These are phyloP conservation scores for Penicillium cinerascens DNA, from an alignment of 495 filamentous ascomycete genomes.

Conservation along the genomic window DNA sequence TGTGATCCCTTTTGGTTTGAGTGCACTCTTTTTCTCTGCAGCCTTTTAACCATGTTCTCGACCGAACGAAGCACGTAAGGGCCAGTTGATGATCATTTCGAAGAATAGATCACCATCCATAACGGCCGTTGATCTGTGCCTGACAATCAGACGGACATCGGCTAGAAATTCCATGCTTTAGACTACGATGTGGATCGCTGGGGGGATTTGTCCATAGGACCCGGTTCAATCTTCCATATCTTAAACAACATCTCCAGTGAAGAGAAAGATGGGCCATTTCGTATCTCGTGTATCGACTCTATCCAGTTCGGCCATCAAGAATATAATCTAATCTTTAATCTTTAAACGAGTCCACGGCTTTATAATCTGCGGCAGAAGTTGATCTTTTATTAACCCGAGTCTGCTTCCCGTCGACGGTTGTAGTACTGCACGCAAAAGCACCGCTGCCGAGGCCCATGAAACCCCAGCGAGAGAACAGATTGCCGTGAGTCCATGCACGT, in stretches of 20 bases:
- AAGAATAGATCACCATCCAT: neutral
- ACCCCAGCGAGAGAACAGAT: constrained; percentile 30
- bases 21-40: no score
- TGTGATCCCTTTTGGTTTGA: no score
- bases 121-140: neutral
- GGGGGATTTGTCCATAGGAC: no score
- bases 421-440: constrained; percentile 24
- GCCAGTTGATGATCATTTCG: neutral
- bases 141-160: neutral
- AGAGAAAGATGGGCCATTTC: neutral
- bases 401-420: constrained; percentile 8
- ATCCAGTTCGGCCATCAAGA: neutral
- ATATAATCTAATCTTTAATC: neutral
- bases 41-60: no score
- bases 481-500: constrained; percentile 41
- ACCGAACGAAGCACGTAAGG: no score
- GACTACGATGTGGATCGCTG: no score
- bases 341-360: neutral
- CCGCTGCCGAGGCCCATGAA: constrained; percentile 25
- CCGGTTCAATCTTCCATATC: no score
- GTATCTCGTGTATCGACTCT: neutral
- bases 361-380: neutral
- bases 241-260: neutral
- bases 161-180: neutral
- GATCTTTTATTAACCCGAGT: neutral